Conservation (phyloP, 768 basidiomycete species). For the Pilatotrama ljubarskyi region DNA sequence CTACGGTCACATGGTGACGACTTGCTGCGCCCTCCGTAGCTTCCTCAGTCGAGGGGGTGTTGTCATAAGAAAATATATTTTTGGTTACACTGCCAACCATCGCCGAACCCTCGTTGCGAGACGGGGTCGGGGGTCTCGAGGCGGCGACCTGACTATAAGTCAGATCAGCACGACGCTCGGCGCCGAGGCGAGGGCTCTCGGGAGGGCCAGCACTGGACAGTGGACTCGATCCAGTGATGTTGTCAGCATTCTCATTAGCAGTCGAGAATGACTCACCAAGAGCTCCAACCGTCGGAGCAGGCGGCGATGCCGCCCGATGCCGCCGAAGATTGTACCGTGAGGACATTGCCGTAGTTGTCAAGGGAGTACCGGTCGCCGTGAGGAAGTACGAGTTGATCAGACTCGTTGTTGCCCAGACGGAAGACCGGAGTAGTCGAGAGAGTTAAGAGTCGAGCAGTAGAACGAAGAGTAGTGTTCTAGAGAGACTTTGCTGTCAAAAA, state of each 20-base stretch:
- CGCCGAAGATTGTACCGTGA: conserved; percentile 17
- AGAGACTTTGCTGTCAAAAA: conserved; percentile 3
- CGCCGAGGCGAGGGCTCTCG: not conserved
- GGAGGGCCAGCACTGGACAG: not conserved
- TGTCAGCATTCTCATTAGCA: not conserved
- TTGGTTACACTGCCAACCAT: not conserved
- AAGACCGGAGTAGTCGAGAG: not conserved
- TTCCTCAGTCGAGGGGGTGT: not conserved
- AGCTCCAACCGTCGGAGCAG: not conserved
- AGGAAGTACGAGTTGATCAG: conserved; percentile 23
- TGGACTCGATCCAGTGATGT: not conserved
- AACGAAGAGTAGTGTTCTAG: not conserved
- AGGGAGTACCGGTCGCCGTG: not conserved
- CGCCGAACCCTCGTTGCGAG: not conserved
- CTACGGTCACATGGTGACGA: not conserved
- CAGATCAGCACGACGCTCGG: conserved; percentile 2
- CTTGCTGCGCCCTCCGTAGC: not conserved
- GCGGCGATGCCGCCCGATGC: not conserved
- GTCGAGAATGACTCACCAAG: not conserved
- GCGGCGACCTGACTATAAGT: conserved; percentile 13
- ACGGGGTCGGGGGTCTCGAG: conserved; percentile 9
- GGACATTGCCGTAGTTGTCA: not conserved
- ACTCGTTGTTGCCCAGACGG: conserved; percentile 18
- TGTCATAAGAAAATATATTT: not conserved
- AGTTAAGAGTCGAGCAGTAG: not conserved